Percentiles rank a stretch among this genome's conserved stretches.
phyloP scores from a whole-genome alignment of 805 yeast genomes.

The Yarrowia sp. region DNA sequence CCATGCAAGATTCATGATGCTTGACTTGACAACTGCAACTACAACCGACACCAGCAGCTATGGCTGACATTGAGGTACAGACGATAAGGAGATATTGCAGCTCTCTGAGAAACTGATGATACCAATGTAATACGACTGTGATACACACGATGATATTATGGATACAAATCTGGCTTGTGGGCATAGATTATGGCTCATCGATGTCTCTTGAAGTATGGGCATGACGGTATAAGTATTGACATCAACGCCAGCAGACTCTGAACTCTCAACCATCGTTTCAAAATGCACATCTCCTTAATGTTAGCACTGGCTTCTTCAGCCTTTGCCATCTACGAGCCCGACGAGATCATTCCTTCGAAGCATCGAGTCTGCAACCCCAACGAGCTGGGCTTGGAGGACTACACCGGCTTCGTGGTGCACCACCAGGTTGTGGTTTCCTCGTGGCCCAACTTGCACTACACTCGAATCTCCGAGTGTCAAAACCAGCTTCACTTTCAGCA shows the following conservation, averaged over 20 bases:
- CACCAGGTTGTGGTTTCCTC: conserved; percentile 27
- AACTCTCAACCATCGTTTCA: background rate
- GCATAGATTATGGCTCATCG: background rate
- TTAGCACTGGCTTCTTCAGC: background rate
- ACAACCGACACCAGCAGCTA: background rate
- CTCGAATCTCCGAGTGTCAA: conserved; percentile 30
- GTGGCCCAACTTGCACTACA: conserved; percentile 21
- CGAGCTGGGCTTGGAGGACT: conserved; percentile 29
- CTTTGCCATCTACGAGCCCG: background rate
- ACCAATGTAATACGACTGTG: no score
- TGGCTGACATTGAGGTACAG: background rate
- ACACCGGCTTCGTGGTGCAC: conserved; percentile 32
- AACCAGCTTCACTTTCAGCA: conserved; percentile 13
- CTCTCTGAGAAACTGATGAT: no score
- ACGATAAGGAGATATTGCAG: no score
- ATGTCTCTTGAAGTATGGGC: background rate
- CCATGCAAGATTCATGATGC: no score
- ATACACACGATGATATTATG: no score
- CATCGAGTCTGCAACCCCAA: conserved; percentile 30
- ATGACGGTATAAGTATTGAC: background rate
- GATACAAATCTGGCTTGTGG: no score
- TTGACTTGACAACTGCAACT: background rate
- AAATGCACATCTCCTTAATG: background rate
- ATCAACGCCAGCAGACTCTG: background rate
- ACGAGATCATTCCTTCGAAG: conserved; percentile 9